phyloP scores from a whole-genome alignment of 768 basidiomycete genomes.

The Rhizopogon vinicolor region DNA sequence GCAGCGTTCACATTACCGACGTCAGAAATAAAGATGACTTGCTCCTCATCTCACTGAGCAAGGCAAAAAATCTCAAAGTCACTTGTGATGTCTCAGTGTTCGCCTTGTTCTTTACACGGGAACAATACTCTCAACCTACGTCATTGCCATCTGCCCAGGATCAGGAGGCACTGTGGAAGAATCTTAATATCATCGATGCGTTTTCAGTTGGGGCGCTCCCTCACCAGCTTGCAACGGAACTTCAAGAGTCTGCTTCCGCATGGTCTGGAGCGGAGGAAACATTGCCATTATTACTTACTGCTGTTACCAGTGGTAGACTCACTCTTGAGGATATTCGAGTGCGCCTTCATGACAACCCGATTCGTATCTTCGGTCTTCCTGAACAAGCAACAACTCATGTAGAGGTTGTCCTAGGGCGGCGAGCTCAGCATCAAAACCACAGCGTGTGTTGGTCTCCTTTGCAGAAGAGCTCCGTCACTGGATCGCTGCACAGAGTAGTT shows the following conservation, averaged over 20 bases:
- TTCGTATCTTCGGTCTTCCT: slow-evolving; percentile 85
- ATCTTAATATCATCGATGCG: slow-evolving; percentile 78
- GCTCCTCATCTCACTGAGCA: slow-evolving; percentile 87
- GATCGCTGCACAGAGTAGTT: slow-evolving; percentile 86
- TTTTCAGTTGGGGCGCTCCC: slow-evolving; percentile 90
- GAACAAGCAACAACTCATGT: slow-evolving; percentile 85
- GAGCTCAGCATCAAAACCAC: slow-evolving; percentile 47
- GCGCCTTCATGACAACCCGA: slow-evolving; percentile 90
- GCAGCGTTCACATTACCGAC: slow-evolving; percentile 87
- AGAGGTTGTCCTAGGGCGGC: slow-evolving; percentile 87
- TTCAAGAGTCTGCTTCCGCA: slow-evolving; percentile 55
- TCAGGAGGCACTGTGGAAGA: slow-evolving; percentile 82
- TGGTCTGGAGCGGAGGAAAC: slow-evolving; percentile 85
- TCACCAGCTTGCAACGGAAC: slow-evolving; percentile 63
- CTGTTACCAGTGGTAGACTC: slow-evolving; percentile 74
- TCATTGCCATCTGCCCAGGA: slow-evolving; percentile 71
- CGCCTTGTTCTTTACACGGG: slow-evolving; percentile 80
- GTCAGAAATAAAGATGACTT: slow-evolving; percentile 86
- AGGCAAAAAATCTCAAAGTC: slow-evolving; percentile 88
- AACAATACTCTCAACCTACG: slow-evolving; percentile 62
- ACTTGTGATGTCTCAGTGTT: slow-evolving; percentile 96
- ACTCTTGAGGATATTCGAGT: slow-evolving; percentile 77
- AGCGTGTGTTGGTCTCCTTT: slow-evolving; percentile 80
- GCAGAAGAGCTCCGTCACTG: slow-evolving; percentile 53
- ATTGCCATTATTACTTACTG: slow-evolving; percentile 81